A percentile compares a stretch with the other conserved stretches of the same genome.
Evolutionary conservation across 2,329 filamentous ascomycete genomes (phyloP).

Genomic region (Xylariales sp.): DNA sequence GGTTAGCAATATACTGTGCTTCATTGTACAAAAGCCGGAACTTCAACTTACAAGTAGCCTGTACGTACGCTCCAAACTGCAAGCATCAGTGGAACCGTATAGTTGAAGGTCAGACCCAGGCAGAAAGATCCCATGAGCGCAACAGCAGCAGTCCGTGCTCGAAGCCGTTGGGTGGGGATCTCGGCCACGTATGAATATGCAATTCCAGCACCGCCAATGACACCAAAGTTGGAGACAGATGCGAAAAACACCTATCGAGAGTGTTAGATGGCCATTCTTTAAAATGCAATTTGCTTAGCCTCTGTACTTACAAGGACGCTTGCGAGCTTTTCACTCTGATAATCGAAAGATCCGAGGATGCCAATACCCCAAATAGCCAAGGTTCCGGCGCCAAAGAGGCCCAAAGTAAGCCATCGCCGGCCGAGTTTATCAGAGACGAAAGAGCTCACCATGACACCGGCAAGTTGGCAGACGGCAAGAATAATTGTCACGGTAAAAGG

Average conservation of each 20-base stretch:
- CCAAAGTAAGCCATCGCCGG: neutral
- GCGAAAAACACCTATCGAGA: neutral
- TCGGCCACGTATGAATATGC: constrained; percentile 4
- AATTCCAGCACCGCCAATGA: constrained; percentile 1
- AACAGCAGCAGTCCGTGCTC: neutral
- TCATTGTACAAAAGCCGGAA: neutral
- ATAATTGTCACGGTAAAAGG: constrained; percentile 3
- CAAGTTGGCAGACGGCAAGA: neutral
- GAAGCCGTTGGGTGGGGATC: constrained; percentile 3
- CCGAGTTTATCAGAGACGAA: neutral
- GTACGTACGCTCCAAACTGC: neutral
- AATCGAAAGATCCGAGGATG: neutral
- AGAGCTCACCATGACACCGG: neutral
- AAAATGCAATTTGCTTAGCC: neutral
- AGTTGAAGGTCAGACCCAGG: neutral
- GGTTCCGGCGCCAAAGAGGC: neutral
- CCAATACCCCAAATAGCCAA: neutral
- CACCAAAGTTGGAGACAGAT: neutral
- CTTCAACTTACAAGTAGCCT: neutral
- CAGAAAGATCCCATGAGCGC: constrained; percentile 1
- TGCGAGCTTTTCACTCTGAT: neutral
- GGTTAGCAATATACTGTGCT: neutral
- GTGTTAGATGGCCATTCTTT: neutral
- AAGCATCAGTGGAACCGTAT: neutral
- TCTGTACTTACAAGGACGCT: neutral